These are phyloP conservation scores for Eutrema heterophyllum DNA, from an alignment of 345 rosid genomes.

Conservation along the genomic window DNA sequence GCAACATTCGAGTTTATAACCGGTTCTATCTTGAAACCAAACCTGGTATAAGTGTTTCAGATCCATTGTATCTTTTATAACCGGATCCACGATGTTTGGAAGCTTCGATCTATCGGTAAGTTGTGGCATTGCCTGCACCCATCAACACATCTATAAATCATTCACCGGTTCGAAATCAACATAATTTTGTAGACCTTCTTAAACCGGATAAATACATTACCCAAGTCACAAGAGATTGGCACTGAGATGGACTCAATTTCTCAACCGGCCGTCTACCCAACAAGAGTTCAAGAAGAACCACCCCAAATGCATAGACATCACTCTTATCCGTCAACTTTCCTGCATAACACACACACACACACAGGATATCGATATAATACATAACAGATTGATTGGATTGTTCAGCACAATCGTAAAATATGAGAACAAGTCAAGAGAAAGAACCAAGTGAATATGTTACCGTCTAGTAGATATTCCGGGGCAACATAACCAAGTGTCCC, in stretches of 20 bases:
- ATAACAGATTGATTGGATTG: not conserved
- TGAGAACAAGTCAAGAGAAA: not conserved
- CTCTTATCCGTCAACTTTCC: slow-evolving; percentile 93
- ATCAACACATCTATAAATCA: not conserved
- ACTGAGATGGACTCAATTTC: slow-evolving; percentile 69
- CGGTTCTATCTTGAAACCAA: slow-evolving; percentile 6
- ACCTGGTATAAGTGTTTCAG: slow-evolving; percentile 91
- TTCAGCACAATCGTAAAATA: not conserved
- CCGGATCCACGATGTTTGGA: slow-evolving; percentile 80
- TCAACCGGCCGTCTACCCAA: slow-evolving; percentile 82
- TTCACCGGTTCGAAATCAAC: slow-evolving; percentile 47
- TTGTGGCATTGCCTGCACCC: slow-evolving; percentile 88
- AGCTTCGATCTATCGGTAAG: slow-evolving; percentile 81
- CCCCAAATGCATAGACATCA: slow-evolving; percentile 92
- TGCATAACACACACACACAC: slow-evolving; percentile 34
- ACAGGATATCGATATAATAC: not conserved
- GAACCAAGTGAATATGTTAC: slow-evolving; percentile 33
- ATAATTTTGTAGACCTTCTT: not conserved
- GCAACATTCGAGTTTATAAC: slow-evolving; percentile 34
- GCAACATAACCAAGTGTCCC: slow-evolving; percentile 96
- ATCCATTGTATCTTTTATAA: slow-evolving; percentile 66
- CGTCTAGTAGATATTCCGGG: slow-evolving; percentile 84
- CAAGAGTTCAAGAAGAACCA: slow-evolving; percentile 87
- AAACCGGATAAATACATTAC: slow-evolving; percentile 31
- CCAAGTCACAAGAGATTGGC: slow-evolving; percentile 95